Evolutionary conservation across 345 rosid species (phyloP).

Genomic region (Balakata baccata): DNA sequence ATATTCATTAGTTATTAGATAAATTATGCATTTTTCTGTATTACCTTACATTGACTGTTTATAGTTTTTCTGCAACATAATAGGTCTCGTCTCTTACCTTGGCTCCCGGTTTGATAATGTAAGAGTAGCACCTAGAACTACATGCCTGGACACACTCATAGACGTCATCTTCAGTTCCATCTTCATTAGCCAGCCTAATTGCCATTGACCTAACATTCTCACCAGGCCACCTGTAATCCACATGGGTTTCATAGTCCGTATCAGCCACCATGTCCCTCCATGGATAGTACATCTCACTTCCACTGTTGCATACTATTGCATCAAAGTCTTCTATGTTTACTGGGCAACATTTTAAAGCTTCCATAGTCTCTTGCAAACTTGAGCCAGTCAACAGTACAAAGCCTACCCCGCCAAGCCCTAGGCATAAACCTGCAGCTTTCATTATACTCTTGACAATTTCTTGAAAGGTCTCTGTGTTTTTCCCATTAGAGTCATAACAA

Average conservation of each 20-base stretch:
- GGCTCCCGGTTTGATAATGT: conserved; percentile 60
- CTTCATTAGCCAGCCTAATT: conserved; percentile 53
- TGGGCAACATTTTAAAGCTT: conserved; percentile 45
- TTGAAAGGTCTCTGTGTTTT: conserved; percentile 38
- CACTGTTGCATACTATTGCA: conserved; percentile 80
- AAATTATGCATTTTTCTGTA: neutral
- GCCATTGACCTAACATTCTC: conserved; percentile 58
- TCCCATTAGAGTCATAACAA: conserved; percentile 49
- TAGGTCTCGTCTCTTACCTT: conserved; percentile 40
- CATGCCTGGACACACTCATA: conserved; percentile 41
- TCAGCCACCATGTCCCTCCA: conserved; percentile 75
- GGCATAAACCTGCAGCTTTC: conserved; percentile 54
- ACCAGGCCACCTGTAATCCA: conserved; percentile 88
- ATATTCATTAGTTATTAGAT: conserved; percentile 15
- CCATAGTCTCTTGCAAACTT: conserved; percentile 52
- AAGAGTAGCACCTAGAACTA: conserved; percentile 62
- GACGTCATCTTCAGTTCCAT: conserved; percentile 48
- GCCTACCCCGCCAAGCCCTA: conserved; percentile 51
- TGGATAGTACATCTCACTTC: conserved; percentile 73
- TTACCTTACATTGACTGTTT: neutral
- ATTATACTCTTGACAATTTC: conserved; percentile 56
- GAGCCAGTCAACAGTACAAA: conserved; percentile 66
- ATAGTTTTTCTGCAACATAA: neutral
- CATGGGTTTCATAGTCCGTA: conserved; percentile 64
- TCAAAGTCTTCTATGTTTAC: conserved; percentile 73